Base-by-base conservation (phyloP, 192 early-diverging fungal genomes). In the Oehlia diaphana region DNA sequence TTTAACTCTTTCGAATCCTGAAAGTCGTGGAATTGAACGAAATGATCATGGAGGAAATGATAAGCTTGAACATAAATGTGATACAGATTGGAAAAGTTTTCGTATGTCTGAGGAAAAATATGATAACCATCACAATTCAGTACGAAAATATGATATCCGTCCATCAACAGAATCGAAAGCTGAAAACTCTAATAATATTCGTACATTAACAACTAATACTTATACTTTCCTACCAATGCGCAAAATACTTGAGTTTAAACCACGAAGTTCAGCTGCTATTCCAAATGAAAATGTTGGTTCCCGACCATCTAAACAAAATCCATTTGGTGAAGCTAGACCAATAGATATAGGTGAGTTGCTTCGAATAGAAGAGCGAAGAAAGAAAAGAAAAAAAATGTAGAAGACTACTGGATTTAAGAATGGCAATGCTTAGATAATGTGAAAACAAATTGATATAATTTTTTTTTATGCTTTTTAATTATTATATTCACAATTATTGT, bases 321-420 rank as follows among this genome's bases (percentile, higher is more conserved):
- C 91, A 65, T 92, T 92, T 65, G 91, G 91, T 21, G 89, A 80
- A 28, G 91, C 91, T 35, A 88, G 84, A 64, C 91, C 91, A 50
- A 87, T 92, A 76, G 91, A 92, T 82, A 86, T 78, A 33, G 84
- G 84, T 63, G 86, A 87, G 78, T 86, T 85, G 5, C 76, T 91
- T 58, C 78, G 83, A 31, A 82, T 89, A n/a, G 91, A 92, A 58
- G 86, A 91, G 62, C 89, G 84, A 72, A 80, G 85, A 82, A 82
- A 84, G 77, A 80, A 70, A 86, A 82, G 85, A 77, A 81, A 83
- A 67, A n/a, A 58, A 63, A 49, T 8, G 33, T 39, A 44, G 19
- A 63, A 35, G n/a, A 58, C 53, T 8, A n/a, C 61, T 26, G 26
- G 26, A 0, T 26, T 26, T 42, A 63, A 33, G 14, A 66, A 76